These are phyloP conservation scores for Fusarium nodosum DNA, from an alignment of 2,329 filamentous ascomycete genomes.

Conservation along the genomic window DNA sequence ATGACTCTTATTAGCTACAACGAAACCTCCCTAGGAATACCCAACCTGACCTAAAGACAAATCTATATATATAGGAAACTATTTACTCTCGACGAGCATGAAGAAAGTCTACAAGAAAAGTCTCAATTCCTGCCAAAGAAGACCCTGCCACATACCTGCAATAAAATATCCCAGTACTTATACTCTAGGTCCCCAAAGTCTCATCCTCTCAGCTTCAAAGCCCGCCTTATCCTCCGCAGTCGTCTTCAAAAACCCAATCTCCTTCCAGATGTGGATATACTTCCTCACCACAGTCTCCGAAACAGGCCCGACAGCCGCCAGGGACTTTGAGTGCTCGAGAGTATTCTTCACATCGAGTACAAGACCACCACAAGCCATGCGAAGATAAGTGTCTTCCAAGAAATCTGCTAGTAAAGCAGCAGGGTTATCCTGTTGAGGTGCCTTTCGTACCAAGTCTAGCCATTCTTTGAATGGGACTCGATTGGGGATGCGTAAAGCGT, in stretches of 20 bases:
- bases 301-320: slow-evolving; percentile 26
- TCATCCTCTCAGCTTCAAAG: slow-evolving; percentile 27
- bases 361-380: slow-evolving; percentile 34
- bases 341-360: slow-evolving; percentile 30
- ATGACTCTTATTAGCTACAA: too few relatives aligned
- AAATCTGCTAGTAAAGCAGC: slow-evolving; percentile 24
- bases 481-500: slow-evolving; percentile 22
- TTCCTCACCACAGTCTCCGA: slow-evolving; percentile 34
- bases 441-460: slow-evolving; percentile 26
- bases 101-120: background rate
- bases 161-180: background rate
- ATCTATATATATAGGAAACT: background rate
- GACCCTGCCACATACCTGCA: too few relatives aligned
- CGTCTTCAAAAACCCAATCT: slow-evolving; percentile 43
- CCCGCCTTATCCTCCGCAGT: slow-evolving; percentile 34
- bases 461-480: slow-evolving; percentile 25
- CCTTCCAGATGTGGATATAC: slow-evolving; percentile 46
- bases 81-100: background rate
- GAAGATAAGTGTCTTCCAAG: slow-evolving; percentile 21
- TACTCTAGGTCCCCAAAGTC: slow-evolving; percentile 26
- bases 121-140: background rate
- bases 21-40: too few relatives aligned
- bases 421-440: slow-evolving; percentile 34
- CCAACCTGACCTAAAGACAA: background rate
- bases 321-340: slow-evolving; percentile 32